Percentiles rank a stretch among this genome's conserved stretches.
These are phyloP conservation scores for Chytriomyces confervae DNA, from an alignment of 192 early-diverging fungal genomes.

Conservation along the genomic window DNA sequence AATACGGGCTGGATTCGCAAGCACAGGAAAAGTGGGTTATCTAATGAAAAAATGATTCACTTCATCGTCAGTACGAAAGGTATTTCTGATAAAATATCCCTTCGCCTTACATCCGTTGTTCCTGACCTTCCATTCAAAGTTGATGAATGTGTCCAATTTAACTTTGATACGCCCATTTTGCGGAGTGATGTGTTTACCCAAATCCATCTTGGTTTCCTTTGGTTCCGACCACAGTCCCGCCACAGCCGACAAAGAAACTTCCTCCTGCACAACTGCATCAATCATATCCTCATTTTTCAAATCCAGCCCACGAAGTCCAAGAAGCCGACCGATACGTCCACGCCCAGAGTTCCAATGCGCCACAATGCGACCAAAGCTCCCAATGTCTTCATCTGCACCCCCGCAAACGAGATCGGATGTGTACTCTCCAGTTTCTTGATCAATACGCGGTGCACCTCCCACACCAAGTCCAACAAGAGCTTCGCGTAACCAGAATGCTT, in stretches of 20 bases:
- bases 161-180: conserved; percentile 3
- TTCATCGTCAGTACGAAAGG: not conserved
- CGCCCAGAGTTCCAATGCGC: conserved; percentile 44
- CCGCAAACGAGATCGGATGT: conserved; percentile 15
- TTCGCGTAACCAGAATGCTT: conserved; percentile 80
- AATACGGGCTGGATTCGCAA: conserved; percentile 31
- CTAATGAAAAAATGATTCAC: not conserved
- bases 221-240: not conserved
- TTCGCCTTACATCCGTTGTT: conserved; percentile 13
- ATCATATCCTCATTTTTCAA: conserved; percentile 57
- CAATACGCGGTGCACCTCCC: conserved; percentile 45
- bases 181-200: conserved; percentile 10
- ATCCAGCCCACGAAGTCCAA: conserved; percentile 58
- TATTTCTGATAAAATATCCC: not conserved
- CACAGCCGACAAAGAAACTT: conserved; percentile 62
- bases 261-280: conserved; percentile 64
- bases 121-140: conserved; percentile 11
- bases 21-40: conserved; percentile 17
- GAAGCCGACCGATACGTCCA: conserved; percentile 59
- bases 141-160: conserved; percentile 1
- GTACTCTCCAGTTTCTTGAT: conserved; percentile 52
- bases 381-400: conserved; percentile 2
- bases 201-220: conserved; percentile 34
- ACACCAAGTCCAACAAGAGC: conserved; percentile 56
- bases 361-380: conserved; percentile 34